Conservation (phyloP, 2,329 filamentous ascomycete genomes). For the Hypoxylon sp. region DNA sequence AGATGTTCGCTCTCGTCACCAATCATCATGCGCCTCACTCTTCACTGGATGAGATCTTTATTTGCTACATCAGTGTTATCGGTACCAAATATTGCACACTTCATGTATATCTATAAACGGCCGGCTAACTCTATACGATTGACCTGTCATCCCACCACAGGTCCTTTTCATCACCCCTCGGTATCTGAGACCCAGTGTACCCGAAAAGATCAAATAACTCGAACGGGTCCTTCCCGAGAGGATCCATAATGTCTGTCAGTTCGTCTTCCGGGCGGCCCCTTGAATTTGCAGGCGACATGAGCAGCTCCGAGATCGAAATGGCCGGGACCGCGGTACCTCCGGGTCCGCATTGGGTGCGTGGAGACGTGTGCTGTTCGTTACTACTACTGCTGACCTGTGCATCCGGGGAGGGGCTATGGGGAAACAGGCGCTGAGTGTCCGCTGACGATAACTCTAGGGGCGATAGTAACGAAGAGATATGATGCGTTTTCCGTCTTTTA, state of each 20-base stretch:
- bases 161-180: slow-evolving; percentile 15
- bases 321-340: background rate
- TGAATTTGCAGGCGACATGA: slow-evolving; percentile 14
- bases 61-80: background rate
- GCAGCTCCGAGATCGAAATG: slow-evolving; percentile 2
- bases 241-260: slow-evolving; percentile 10
- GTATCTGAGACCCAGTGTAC: slow-evolving; percentile 4
- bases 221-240: slow-evolving; percentile 10
- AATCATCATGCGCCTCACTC: background rate
- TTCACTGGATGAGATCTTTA: background rate
- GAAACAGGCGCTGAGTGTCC: background rate
- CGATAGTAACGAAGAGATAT: background rate
- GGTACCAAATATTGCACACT: too few species aligned
- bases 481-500: slow-evolving; percentile 14
- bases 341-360: background rate
- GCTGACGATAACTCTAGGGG: background rate
- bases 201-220: slow-evolving; percentile 14
- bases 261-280: slow-evolving; percentile 12
- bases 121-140: background rate
- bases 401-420: slow-evolving; percentile 6
- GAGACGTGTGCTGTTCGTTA: background rate
- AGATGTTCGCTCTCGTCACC: background rate
- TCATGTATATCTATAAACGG: too few species aligned
- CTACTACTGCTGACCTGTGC: background rate
- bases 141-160: slow-evolving; percentile 15